phyloP scores from a whole-genome alignment of 1,284 basidiomycete species.

The Sporisorium scitamineum region DNA sequence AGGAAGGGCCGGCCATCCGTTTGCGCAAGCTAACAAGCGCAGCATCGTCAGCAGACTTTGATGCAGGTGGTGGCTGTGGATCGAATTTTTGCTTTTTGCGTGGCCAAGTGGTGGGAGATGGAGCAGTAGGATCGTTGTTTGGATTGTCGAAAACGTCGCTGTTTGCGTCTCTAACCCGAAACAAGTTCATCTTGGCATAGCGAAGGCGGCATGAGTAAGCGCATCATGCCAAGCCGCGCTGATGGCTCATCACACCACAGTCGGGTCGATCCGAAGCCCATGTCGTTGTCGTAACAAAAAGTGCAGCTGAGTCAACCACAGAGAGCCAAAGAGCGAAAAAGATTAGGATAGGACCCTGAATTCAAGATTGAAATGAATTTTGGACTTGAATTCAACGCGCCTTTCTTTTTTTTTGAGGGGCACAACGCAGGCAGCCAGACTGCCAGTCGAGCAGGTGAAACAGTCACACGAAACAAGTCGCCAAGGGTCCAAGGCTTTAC shows the following conservation, averaged over 20 bases:
- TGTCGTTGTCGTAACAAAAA: neutral
- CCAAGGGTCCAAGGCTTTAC: too few species aligned
- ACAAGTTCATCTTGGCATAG: slow-evolving; percentile 43
- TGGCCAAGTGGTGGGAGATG: slow-evolving; percentile 37
- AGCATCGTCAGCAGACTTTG: slow-evolving; percentile 27
- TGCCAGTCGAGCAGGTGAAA: too few species aligned
- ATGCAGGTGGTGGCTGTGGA: neutral
- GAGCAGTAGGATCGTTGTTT: slow-evolving; percentile 42
- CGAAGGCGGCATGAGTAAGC: neutral
- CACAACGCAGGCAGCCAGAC: too few species aligned
- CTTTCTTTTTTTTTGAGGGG: neutral
- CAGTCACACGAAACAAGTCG: neutral
- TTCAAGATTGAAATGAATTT: neutral
- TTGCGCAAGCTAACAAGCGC: slow-evolving; percentile 54
- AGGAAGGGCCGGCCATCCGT: slow-evolving; percentile 64
- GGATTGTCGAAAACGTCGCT: slow-evolving; percentile 47
- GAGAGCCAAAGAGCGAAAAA: neutral
- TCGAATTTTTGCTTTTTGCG: slow-evolving; percentile 39
- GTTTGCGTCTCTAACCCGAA: slow-evolving; percentile 48
- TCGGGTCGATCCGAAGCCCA: neutral
- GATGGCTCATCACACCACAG: neutral
- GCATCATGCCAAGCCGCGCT: slow-evolving; percentile 2
- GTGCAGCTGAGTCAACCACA: slow-evolving; percentile 17
- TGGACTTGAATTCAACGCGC: neutral
- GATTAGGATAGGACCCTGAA: slow-evolving; percentile 33